Percentiles rank a stretch among this genome's conserved stretches.
Conservation (phyloP, 176 grass and related monocot species). For the Bromus sterilis region DNA sequence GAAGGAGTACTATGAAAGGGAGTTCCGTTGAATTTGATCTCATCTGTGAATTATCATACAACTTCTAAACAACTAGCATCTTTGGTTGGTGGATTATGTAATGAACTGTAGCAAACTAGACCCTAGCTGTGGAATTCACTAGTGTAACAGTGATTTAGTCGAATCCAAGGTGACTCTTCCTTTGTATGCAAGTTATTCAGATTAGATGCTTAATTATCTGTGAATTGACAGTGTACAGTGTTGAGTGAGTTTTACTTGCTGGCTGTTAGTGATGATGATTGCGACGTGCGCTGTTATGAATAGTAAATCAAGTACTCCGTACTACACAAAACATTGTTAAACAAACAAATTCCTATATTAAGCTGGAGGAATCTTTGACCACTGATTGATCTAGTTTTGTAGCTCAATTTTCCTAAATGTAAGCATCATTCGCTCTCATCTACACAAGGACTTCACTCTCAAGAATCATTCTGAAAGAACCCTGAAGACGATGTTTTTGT, state of each 20-base stretch:
- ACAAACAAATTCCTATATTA: constrained; percentile 7
- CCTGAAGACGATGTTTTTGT: no score
- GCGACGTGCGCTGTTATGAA: not conserved
- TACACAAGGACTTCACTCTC: not conserved
- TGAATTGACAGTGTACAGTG: not conserved
- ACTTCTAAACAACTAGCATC: no score
- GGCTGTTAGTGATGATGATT: not conserved
- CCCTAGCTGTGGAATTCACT: not conserved
- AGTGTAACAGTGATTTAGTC: not conserved
- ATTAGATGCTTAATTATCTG: not conserved
- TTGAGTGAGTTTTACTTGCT: not conserved
- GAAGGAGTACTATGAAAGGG: no score
- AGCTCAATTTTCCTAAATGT: no score
- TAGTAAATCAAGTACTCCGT: not conserved
- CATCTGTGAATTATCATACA: no score
- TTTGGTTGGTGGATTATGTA: no score
- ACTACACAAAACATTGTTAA: not conserved
- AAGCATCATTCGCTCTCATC: not conserved
- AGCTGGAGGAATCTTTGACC: not conserved
- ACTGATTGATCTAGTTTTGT: constrained; percentile 18
- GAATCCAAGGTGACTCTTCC: not conserved
- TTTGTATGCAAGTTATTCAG: not conserved
- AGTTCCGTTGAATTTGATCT: no score
- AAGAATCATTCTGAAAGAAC: not conserved
- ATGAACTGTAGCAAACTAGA: no score